phyloP scores from a whole-genome alignment of 1,284 basidiomycete species.

The Ceratobasidium sp. region DNA sequence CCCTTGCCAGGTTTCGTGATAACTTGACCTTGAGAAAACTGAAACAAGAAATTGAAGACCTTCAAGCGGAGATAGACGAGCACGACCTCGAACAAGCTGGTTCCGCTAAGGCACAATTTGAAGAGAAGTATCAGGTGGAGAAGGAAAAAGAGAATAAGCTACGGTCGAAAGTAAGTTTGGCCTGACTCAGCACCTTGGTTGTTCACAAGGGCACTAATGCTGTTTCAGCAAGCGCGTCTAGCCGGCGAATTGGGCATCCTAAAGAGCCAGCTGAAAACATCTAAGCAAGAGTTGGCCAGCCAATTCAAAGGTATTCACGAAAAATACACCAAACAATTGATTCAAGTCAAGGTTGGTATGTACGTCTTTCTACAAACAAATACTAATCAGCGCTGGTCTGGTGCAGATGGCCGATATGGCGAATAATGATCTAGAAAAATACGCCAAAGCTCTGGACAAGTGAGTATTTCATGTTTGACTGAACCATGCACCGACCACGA shows the following conservation, averaged over 20 bases:
- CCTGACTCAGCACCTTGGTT: not conserved
- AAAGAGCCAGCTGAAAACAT: slow-evolving; percentile 71
- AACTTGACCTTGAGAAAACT: slow-evolving; percentile 85
- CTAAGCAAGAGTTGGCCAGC: slow-evolving; percentile 74
- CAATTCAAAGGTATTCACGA: slow-evolving; percentile 91
- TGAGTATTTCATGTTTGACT: slow-evolving; percentile 55
- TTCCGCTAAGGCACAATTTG: slow-evolving; percentile 82
- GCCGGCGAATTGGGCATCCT: slow-evolving; percentile 86
- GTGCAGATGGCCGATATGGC: slow-evolving; percentile 91
- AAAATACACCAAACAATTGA: slow-evolving; percentile 87
- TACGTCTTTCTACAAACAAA: slow-evolving; percentile 29
- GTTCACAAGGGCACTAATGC: slow-evolving; percentile 41
- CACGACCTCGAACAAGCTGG: slow-evolving; percentile 85
- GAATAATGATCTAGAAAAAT: slow-evolving; percentile 95
- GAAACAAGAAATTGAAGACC: slow-evolving; percentile 70
- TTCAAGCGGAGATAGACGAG: slow-evolving; percentile 77
- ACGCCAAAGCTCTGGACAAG: slow-evolving; percentile 95
- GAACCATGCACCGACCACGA: not conserved
- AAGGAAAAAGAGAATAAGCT: slow-evolving; percentile 77
- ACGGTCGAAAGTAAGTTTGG: slow-evolving; percentile 69
- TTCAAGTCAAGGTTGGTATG: slow-evolving; percentile 86
- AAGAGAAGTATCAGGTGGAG: slow-evolving; percentile 78
- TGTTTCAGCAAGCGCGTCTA: slow-evolving; percentile 77
- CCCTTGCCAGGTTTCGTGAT: slow-evolving; percentile 80
- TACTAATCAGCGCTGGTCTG: slow-evolving; percentile 2